Percentiles rank a stretch among this genome's conserved stretches.
Conservation (phyloP, 177 flowering plant species). For the Vitis hybrid region DNA sequence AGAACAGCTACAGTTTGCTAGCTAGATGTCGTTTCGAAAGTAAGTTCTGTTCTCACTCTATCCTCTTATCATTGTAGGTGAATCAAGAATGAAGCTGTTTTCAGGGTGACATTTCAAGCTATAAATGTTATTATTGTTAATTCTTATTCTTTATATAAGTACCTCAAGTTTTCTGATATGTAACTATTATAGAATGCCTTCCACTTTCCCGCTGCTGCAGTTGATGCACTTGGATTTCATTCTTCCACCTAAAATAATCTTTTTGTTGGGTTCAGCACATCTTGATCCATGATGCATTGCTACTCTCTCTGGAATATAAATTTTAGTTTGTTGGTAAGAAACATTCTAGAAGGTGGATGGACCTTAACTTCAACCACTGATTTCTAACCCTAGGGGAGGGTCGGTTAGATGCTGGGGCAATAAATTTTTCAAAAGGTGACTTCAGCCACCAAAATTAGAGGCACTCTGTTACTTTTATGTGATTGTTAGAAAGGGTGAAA, state of each 20-base stretch:
- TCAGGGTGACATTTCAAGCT: too few relatives aligned
- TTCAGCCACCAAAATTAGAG: not conserved
- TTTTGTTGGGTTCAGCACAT: too few relatives aligned
- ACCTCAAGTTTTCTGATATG: not conserved
- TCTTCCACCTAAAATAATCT: too few relatives aligned
- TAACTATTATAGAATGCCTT: not conserved
- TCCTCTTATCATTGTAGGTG: not conserved
- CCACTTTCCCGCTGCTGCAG: not conserved
- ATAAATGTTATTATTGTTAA: not conserved
- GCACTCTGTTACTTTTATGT: not conserved
- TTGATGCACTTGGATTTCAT: too few relatives aligned
- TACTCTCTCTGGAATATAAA: too few relatives aligned
- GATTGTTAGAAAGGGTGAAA: not conserved
- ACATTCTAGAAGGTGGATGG: too few relatives aligned
- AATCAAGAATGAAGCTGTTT: not conserved
- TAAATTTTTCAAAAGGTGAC: not conserved
- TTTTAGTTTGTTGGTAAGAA: too few relatives aligned
- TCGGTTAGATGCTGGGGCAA: not conserved
- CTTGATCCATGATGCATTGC: too few relatives aligned
- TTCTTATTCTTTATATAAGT: not conserved
- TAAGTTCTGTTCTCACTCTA: constrained; percentile 20
- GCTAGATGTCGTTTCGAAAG: constrained; percentile 75
- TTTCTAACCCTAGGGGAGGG: not conserved
- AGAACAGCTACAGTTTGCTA: constrained; percentile 80
- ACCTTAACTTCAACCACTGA: too few relatives aligned